phyloP scores from a whole-genome alignment of 352 stramenopile species.

The Phytophthora agathidicida region DNA sequence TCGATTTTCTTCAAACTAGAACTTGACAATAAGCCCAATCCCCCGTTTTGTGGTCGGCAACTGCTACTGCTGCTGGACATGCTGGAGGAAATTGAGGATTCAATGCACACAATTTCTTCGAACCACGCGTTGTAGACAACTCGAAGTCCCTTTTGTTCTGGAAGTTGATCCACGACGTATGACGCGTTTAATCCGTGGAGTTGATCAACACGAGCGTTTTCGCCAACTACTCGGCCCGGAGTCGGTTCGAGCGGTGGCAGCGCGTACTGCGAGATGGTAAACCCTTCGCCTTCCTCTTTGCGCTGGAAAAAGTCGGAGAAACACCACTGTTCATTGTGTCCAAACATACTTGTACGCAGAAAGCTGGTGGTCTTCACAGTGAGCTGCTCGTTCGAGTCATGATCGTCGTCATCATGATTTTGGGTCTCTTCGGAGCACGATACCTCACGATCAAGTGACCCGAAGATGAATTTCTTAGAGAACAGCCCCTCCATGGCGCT shows the following conservation, averaged over 20 bases:
- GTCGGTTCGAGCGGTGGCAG: conserved; percentile 16
- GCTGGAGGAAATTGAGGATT: background rate
- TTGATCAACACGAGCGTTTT: conserved; percentile 33
- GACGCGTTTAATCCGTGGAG: conserved; percentile 34
- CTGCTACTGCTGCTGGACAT: too few species aligned
- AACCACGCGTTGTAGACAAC: conserved; percentile 40
- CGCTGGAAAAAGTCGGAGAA: conserved; percentile 31
- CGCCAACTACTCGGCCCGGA: conserved; percentile 11
- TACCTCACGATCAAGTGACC: conserved; percentile 25
- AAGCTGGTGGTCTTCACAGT: conserved; percentile 37
- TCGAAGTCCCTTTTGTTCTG: conserved; percentile 19
- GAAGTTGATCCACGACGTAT: conserved; percentile 30
- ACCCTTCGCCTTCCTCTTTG: conserved; percentile 15
- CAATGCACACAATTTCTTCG: conserved; percentile 3
- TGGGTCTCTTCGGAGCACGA: conserved; percentile 3
- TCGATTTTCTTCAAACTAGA: conserved; percentile 1
- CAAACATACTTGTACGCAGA: conserved; percentile 25
- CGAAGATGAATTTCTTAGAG: conserved; percentile 34
- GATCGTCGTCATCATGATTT: conserved; percentile 1
- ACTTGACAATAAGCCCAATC: background rate
- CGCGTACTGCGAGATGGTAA: conserved; percentile 26
- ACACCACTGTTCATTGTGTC: conserved; percentile 40
- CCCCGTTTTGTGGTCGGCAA: background rate
- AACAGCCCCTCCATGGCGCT: conserved; percentile 35
- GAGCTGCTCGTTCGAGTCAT: conserved; percentile 12